Percentiles rank a stretch among this genome's conserved stretches.
Conservation (phyloP, 495 filamentous ascomycete genomes). For the Clavariopsis aquatica region DNA sequence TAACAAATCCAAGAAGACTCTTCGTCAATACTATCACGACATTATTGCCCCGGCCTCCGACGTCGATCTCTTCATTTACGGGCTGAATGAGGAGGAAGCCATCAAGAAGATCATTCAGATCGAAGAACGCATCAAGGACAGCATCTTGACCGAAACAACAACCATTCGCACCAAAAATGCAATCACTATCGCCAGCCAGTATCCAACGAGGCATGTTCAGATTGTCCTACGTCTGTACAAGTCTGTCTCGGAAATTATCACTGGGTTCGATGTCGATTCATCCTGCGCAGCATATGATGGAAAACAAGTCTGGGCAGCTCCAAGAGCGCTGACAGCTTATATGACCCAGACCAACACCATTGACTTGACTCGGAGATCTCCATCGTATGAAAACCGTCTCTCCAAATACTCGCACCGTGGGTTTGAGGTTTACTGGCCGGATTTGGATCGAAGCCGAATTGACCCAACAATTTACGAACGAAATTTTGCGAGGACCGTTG, state of each 20-base stretch:
- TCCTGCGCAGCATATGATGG: conserved; percentile 79
- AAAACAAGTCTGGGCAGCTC: conserved; percentile 69
- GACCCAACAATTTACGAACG: conserved; percentile 85
- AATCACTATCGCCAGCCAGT: conserved; percentile 79
- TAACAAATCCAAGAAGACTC: conserved; percentile 61
- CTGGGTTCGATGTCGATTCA: conserved; percentile 84
- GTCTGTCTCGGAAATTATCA: conserved; percentile 75
- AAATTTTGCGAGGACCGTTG: conserved; percentile 69
- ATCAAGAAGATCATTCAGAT: conserved; percentile 81
- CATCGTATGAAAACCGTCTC: conserved; percentile 83
- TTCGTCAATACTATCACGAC: conserved; percentile 77
- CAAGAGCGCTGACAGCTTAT: conserved; percentile 69
- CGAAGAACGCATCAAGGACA: conserved; percentile 66
- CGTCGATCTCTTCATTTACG: conserved; percentile 82
- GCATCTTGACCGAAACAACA: conserved; percentile 73
- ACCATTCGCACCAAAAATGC: conserved; percentile 79
- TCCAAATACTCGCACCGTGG: conserved; percentile 82
- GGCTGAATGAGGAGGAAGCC: conserved; percentile 68
- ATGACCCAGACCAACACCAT: conserved; percentile 79
- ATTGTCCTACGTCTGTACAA: conserved; percentile 84
- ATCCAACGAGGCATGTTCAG: conserved; percentile 77
- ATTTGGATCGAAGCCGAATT: conserved; percentile 68
- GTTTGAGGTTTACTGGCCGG: conserved; percentile 77
- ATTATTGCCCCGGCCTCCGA: conserved; percentile 78
- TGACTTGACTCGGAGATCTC: conserved; percentile 74